Conservation (phyloP, 768 basidiomycete genomes). For the Xerocomellus intermedius region DNA sequence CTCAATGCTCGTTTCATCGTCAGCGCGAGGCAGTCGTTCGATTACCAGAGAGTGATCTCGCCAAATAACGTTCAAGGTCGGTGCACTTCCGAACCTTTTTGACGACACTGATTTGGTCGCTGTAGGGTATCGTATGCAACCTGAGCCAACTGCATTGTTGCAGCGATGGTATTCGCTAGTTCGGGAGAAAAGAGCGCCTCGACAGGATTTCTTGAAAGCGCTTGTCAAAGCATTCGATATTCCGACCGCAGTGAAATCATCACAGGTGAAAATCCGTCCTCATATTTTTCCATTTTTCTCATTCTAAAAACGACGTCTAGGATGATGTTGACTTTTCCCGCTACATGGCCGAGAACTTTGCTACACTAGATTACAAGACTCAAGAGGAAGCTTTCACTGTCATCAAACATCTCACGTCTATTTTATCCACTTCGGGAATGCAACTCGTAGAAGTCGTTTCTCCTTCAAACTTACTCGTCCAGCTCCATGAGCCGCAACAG, state of each 20-base stretch:
- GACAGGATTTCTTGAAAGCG: constrained; percentile 85
- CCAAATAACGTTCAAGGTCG: constrained; percentile 54
- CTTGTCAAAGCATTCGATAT: constrained; percentile 84
- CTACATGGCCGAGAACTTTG: constrained; percentile 94
- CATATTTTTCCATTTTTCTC: too few relatives aligned
- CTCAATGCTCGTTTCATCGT: constrained; percentile 82
- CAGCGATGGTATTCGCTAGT: constrained; percentile 91
- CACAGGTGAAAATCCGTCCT: constrained; percentile 45
- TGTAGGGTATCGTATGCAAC: constrained; percentile 64
- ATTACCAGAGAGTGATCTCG: constrained; percentile 69
- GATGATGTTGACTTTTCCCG: constrained; percentile 83
- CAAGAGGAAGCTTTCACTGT: constrained; percentile 90
- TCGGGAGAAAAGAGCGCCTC: constrained; percentile 82
- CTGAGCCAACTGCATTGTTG: constrained; percentile 69
- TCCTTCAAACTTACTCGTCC: constrained; percentile 65
- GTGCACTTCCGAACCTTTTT: constrained; percentile 2
- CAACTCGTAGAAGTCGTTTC: constrained; percentile 75
- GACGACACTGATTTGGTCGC: background rate
- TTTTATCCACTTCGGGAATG: constrained; percentile 77
- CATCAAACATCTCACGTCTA: constrained; percentile 71
- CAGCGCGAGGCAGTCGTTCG: constrained; percentile 78
- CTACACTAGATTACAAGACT: constrained; percentile 91
- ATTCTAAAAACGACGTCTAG: constrained; percentile 34
- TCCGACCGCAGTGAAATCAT: constrained; percentile 49
- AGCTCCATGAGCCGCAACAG: constrained; percentile 43